Base-by-base conservation (phyloP, 2,329 filamentous ascomycete species). In the Pseudogymnoascus sp. region DNA sequence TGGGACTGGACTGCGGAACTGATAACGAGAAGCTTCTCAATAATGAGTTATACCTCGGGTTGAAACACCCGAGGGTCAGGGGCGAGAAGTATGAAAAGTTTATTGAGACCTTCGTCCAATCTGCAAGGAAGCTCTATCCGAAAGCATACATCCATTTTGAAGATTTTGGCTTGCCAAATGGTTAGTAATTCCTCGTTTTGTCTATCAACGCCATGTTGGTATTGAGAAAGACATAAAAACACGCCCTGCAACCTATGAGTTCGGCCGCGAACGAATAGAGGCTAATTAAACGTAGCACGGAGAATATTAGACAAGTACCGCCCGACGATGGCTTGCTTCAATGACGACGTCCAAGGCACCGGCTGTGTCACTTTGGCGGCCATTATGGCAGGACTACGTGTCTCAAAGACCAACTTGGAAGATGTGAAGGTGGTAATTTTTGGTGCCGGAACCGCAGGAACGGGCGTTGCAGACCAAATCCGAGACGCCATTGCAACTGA, bases 291-390 rank as follows among this genome's bases (percentile, higher is more conserved):
- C 3, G 3, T 5, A 56, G 50, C 90, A 0, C 81, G 89, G 31
- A 83, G 89, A 3, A 83, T 96, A 2, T 79, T 96, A 0, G 89
- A 96, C 65, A 82, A 80, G 37, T 96, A 94, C 69, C 83, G 87
- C 0, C 80, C 86, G 0, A 71, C 88, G 60, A 87, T 93, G 6
- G 81, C 91, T 0, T 95, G 91, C 73, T 96, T 96, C 79, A 96
- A 96, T 70, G 92, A 96, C 64, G 91, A 96, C 72, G 86, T 96
- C 0, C 91, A 96, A 73, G 92, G 91, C 1, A 96, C 92, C 0
- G 92, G 91, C 0, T 93, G 90, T 64, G 91, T 96, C 0, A 93
- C 92, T 0, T 81, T 96, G 0, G 91, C 91, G 0, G 91, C 89
- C 1, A 87, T 96, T 66, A 85, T 91, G 78, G 85, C 91, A 0